phyloP scores from a whole-genome alignment of 2,329 filamentous ascomycete species.

The Penicillium sp. region DNA sequence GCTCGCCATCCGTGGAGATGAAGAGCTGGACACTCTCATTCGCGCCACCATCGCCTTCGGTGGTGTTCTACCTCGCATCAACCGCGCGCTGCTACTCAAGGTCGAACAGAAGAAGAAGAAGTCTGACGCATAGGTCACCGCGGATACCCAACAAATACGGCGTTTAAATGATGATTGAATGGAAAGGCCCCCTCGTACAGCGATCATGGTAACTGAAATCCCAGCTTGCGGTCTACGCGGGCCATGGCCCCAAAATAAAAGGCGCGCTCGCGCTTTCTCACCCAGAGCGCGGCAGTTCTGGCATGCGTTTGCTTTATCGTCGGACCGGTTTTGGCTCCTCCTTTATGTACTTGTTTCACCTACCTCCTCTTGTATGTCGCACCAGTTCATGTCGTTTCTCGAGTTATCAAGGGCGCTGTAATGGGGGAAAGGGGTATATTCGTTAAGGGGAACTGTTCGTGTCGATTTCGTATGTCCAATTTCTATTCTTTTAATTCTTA shows the following conservation, averaged over 20 bases:
- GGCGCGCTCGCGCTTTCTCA: constrained; percentile 15
- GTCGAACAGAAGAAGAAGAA: constrained; percentile 97
- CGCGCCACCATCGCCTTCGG: constrained; percentile 97
- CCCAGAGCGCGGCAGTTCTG: constrained; percentile 33
- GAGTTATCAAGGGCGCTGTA: constrained; percentile 44
- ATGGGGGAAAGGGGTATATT: constrained; percentile 44
- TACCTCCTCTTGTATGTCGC: constrained; percentile 20
- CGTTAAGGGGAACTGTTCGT: constrained; percentile 38
- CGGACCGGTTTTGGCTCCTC: constrained; percentile 15
- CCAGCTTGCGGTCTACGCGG: constrained; percentile 15
- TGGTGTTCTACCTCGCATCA: constrained; percentile 98
- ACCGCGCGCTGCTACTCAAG: constrained; percentile 92
- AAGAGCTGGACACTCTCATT: constrained; percentile 97
- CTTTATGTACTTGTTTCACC: constrained; percentile 24
- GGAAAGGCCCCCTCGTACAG: constrained; percentile 24
- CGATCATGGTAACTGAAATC: constrained; percentile 21
- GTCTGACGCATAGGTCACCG: constrained; percentile 42
- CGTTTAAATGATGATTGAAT: constrained; percentile 32
- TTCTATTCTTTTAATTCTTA: constrained; percentile 12
- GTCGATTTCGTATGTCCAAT: constrained; percentile 16
- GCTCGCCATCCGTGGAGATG: constrained; percentile 96
- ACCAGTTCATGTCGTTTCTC: constrained; percentile 30
- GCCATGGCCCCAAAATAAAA: background rate
- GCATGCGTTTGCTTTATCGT: constrained; percentile 28
- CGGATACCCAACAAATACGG: constrained; percentile 31